Evolutionary conservation across 257 asterid genomes (phyloP).

Genomic region (Fraxinus anomala): DNA sequence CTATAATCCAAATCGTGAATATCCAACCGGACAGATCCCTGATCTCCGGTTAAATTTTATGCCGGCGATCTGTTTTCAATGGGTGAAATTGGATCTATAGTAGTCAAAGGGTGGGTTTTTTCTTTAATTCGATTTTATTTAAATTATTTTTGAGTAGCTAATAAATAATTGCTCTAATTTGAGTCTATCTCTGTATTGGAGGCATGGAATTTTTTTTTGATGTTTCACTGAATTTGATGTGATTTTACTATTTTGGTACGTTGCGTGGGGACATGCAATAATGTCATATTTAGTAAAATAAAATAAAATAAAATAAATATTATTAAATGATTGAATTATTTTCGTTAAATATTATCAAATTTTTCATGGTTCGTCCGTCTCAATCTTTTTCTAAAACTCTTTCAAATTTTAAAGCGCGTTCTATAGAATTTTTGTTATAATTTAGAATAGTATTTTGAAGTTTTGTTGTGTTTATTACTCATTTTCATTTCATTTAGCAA

Average conservation of each 20-base stretch:
- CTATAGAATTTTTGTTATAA: too few species aligned
- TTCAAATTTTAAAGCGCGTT: too few species aligned
- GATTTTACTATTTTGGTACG: background rate
- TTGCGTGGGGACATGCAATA: background rate
- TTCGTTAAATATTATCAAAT: too few species aligned
- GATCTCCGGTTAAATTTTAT: slow-evolving; percentile 28
- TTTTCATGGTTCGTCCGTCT: too few species aligned
- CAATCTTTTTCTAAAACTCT: too few species aligned
- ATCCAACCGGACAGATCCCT: slow-evolving; percentile 45
- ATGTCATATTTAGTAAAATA: background rate
- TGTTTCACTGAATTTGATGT: background rate
- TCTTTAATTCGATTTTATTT: background rate
- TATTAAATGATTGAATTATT: too few species aligned
- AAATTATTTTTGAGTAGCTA: background rate
- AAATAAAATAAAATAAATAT: too few species aligned
- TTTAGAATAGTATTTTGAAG: too few species aligned
- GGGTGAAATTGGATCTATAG: background rate
- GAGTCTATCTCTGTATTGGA: background rate
- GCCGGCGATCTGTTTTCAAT: slow-evolving; percentile 19
- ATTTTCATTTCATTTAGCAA: too few species aligned
- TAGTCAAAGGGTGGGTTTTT: background rate
- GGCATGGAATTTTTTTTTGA: background rate
- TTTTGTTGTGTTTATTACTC: too few species aligned
- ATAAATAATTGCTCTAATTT: background rate
- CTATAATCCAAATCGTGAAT: slow-evolving; percentile 13